Percentiles rank a stretch among this genome's conserved stretches.
Conservation (phyloP, 352 stramenopile species). For the Phytophthora tentaculata region DNA sequence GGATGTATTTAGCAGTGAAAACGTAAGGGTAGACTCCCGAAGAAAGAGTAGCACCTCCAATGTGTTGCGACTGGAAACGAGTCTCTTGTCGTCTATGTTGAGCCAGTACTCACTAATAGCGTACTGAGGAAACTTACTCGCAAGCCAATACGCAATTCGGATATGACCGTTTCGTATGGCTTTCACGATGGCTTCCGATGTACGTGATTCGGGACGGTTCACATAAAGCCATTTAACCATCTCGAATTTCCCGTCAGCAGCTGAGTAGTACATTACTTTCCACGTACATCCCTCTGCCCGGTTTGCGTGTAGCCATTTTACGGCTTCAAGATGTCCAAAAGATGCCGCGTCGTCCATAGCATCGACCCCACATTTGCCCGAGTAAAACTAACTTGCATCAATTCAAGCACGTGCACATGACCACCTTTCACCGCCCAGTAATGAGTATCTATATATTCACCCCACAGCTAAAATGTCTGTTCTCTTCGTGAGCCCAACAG, state of each 20-base stretch:
- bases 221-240: constrained; percentile 20
- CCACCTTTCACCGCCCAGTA: not conserved
- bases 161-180: constrained; percentile 11
- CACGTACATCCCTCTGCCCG: not conserved
- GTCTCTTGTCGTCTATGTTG: not conserved
- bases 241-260: not conserved
- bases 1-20: not conserved
- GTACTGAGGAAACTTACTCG: not conserved
- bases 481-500: not conserved
- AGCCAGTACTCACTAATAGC: not conserved
- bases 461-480: constrained; percentile 7
- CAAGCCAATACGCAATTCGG: constrained; percentile 11
- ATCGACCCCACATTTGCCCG: not conserved
- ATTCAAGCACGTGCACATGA: constrained; percentile 3
- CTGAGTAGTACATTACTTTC: not conserved
- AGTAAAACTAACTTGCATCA: not conserved
- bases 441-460: not conserved
- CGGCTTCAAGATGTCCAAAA: constrained; percentile 2
- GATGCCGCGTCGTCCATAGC: not conserved
- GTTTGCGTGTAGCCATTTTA: constrained; percentile 13
- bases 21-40: not conserved
- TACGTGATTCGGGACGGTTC: not conserved
- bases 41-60: constrained; percentile 5
- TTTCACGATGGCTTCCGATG: not conserved
- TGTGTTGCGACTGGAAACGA: not conserved